These are phyloP conservation scores for Tetraselmis chui DNA, from an alignment of 139 green algal genomes.

Conservation along the genomic window DNA sequence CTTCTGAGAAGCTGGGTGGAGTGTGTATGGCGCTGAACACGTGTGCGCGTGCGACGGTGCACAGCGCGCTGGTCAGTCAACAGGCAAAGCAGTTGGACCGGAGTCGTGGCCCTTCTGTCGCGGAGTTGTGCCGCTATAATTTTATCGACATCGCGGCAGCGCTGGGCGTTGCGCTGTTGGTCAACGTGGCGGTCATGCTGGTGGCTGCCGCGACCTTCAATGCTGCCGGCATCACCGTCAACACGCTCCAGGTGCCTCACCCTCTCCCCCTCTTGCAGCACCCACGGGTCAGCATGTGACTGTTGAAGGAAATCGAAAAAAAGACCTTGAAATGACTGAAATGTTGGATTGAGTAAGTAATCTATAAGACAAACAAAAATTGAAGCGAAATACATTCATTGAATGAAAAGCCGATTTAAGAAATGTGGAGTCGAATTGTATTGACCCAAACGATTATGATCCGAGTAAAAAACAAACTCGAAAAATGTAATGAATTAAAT, in stretches of 20 bases:
- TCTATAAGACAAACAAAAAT: too few relatives aligned
- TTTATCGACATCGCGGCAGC: conserved; percentile 45
- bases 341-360: too few relatives aligned
- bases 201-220: conserved; percentile 51
- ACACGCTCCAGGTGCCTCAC: not conserved
- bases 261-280: not conserved
- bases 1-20: too few relatives aligned
- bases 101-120: not conserved
- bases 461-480: too few relatives aligned
- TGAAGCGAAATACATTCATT: too few relatives aligned
- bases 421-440: too few relatives aligned
- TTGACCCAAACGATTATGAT: too few relatives aligned
- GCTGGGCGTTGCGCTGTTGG: conserved; percentile 43
- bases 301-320: conserved; percentile 1
- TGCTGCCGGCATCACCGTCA: conserved; percentile 26
- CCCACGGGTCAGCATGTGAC: not conserved
- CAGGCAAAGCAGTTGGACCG: conserved; percentile 21
- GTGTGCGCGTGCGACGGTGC: not conserved
- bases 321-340: too few relatives aligned
- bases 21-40: too few relatives aligned
- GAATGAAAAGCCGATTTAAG: too few relatives aligned
- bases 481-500: too few relatives aligned
- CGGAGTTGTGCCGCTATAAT: conserved; percentile 38
- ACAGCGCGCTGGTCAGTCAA: conserved; percentile 34
- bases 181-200: conserved; percentile 53